Percentiles rank a stretch among this genome's conserved stretches.
phyloP scores from a whole-genome alignment of 768 basidiomycete species.

The Boletus rex-veris region DNA sequence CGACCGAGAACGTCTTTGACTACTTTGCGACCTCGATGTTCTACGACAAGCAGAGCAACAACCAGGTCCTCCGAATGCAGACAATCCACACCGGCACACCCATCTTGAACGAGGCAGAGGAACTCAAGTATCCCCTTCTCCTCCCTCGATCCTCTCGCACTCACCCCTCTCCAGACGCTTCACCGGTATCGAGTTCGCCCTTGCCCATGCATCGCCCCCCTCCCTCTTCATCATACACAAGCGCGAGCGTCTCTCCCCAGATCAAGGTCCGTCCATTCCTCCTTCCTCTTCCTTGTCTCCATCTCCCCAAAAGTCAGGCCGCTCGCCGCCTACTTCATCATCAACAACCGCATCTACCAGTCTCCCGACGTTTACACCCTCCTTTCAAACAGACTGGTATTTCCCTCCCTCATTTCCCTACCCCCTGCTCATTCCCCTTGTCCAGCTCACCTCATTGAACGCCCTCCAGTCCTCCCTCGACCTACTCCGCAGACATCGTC shows the following conservation, averaged over 20 bases:
- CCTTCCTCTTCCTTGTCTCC: neutral
- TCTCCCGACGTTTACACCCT: slow-evolving; percentile 82
- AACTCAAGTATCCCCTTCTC: slow-evolving; percentile 54
- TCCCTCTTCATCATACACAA: slow-evolving; percentile 88
- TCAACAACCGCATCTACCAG: slow-evolving; percentile 87
- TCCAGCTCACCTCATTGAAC: slow-evolving; percentile 64
- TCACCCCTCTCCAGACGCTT: slow-evolving; percentile 56
- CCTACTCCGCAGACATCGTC: slow-evolving; percentile 66
- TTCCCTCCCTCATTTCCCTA: slow-evolving; percentile 12
- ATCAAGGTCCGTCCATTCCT: slow-evolving; percentile 57
- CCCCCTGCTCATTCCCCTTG: neutral
- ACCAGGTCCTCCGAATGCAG: slow-evolving; percentile 91
- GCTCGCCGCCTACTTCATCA: slow-evolving; percentile 80
- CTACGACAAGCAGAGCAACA: slow-evolving; percentile 92
- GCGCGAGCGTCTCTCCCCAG: slow-evolving; percentile 76
- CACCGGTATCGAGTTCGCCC: slow-evolving; percentile 81
- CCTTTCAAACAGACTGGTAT: slow-evolving; percentile 78
- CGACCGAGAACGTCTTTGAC: slow-evolving; percentile 76
- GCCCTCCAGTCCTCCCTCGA: slow-evolving; percentile 76
- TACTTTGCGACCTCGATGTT: slow-evolving; percentile 92
- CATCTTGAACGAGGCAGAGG: slow-evolving; percentile 76
- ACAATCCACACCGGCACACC: slow-evolving; percentile 81
- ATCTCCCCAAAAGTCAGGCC: slow-evolving; percentile 53
- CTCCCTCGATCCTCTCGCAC: neutral
- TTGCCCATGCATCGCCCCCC: slow-evolving; percentile 78